phyloP scores from a whole-genome alignment of 495 filamentous ascomycete species.

The Tricharina praecox region DNA sequence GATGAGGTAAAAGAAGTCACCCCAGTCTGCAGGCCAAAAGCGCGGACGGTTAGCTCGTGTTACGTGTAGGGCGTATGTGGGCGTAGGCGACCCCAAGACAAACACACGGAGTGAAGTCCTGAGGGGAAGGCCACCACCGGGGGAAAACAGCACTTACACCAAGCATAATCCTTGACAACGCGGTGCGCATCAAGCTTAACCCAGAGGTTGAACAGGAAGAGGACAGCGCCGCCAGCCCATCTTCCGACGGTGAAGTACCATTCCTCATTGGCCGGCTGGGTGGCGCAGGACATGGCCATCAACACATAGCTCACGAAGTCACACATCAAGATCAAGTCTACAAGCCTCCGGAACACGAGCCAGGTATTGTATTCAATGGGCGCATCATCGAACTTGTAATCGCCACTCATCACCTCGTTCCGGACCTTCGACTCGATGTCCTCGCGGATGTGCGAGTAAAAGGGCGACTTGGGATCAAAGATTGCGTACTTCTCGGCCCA shows the following conservation, averaged over 20 bases:
- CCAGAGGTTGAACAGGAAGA: slow-evolving; percentile 96
- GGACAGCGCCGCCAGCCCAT: slow-evolving; percentile 60
- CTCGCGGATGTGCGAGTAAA: slow-evolving; percentile 62
- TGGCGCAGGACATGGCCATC: slow-evolving; percentile 79
- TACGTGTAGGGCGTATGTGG: not conserved
- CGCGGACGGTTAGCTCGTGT: not conserved
- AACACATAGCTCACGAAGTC: slow-evolving; percentile 93
- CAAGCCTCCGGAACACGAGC: slow-evolving; percentile 85
- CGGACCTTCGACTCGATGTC: slow-evolving; percentile 92
- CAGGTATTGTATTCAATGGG: slow-evolving; percentile 98
- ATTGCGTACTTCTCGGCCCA: slow-evolving; percentile 77
- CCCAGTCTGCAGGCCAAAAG: slow-evolving; percentile 47
- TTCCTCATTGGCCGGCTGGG: slow-evolving; percentile 53
- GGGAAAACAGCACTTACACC: slow-evolving; percentile 37
- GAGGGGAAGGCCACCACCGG: too few species aligned
- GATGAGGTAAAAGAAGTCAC: slow-evolving; percentile 97
- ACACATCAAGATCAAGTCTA: slow-evolving; percentile 94
- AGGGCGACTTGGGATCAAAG: slow-evolving; percentile 67
- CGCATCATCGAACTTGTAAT: slow-evolving; percentile 84
- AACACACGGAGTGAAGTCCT: too few species aligned
- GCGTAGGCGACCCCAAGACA: too few species aligned
- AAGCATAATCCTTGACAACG: slow-evolving; percentile 98
- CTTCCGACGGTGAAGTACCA: slow-evolving; percentile 49
- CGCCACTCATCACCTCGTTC: slow-evolving; percentile 32
- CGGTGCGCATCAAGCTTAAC: slow-evolving; percentile 94